Percentiles rank a stretch among this genome's conserved stretches.
Conservation (phyloP, 495 filamentous ascomycete genomes). For the Oleoguttula mirabilis region DNA sequence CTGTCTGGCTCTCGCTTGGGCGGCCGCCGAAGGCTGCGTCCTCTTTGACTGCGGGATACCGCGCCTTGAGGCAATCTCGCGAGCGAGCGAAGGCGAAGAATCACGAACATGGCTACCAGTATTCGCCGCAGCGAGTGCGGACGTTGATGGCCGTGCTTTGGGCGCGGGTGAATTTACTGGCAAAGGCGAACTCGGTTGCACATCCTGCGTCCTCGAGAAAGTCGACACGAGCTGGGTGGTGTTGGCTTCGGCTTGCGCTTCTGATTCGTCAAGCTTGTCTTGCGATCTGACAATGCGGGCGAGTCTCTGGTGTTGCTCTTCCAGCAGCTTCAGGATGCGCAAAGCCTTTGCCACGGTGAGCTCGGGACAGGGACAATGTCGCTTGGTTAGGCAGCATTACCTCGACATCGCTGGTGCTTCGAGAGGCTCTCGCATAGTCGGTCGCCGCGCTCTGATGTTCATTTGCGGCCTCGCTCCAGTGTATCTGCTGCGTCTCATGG, state of each 20-base stretch:
- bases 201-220: not conserved
- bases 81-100: constrained; percentile 17
- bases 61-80: constrained; percentile 17
- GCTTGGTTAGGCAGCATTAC: constrained; percentile 27
- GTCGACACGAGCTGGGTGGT: not conserved
- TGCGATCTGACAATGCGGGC: constrained; percentile 57
- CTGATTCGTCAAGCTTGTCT: not conserved
- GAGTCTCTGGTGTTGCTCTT: constrained; percentile 71
- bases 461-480: constrained; percentile 66
- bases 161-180: not conserved
- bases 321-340: constrained; percentile 70
- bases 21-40: constrained; percentile 6
- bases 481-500: constrained; percentile 56
- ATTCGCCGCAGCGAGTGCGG: constrained; percentile 6
- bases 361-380: not conserved
- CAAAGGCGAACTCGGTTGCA: not conserved
- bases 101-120: constrained; percentile 4
- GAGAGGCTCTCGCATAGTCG: constrained; percentile 74
- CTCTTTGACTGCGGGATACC: constrained; percentile 12
- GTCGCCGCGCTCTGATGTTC: constrained; percentile 83
- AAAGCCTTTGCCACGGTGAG: constrained; percentile 44
- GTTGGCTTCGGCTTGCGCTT: not conserved
- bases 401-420: constrained; percentile 63
- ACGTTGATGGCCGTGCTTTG: constrained; percentile 3
- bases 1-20: constrained; percentile 9